Evolutionary conservation across 2,329 filamentous ascomycete species (phyloP), one percentile per base, ranked within the genome.

Genomic region (Ophiostoma fasciatum): DNA sequence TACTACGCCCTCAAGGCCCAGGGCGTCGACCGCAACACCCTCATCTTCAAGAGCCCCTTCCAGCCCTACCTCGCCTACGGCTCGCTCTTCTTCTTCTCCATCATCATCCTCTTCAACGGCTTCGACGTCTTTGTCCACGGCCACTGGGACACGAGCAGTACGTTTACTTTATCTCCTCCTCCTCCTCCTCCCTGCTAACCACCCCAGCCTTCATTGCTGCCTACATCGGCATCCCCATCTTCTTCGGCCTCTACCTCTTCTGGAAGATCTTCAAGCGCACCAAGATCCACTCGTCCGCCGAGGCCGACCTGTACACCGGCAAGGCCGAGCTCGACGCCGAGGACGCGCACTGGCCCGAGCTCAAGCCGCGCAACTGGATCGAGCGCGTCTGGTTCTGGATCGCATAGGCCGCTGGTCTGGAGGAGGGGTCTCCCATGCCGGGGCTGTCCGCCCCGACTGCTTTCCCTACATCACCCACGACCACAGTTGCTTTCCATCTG

Each of bases 41-140:
- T 85, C 14, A 74, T 77, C 1, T 82, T 78, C 57, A 74, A 68
- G 41, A 68, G 73, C 4, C 66, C 63, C 15, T 61, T 70, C 42
- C 78, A 85, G 56, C 81, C 81, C 3, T 84, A 71, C 49, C 61
- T 74, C 4, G 78, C 78, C 2, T 85, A 55, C 33, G 71, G 74
- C 38, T 66, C 75, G 1, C 58, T 82, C 5, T 52, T 59, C 3
- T 74, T 70, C 37, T 79, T 74, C 27, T 61, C 78, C 80, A 34
- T 78, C 25, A 76, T 85, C 58, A 71, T 75, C 2, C 63, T 84
- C 41, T 77, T 83, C 26, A 76, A 78, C 29, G 79, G 79, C 0
- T 85, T 82, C 44, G 66, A 76, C 2, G 74, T 81, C 5, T 85
- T 85, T 49, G 62, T 82, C 40, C 72, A 75, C 0, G 57, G 63